Percentiles rank a stretch among this genome's conserved stretches.
phyloP scores from a whole-genome alignment of 2,329 filamentous ascomycete species.

The Coleophoma cylindrospora region DNA sequence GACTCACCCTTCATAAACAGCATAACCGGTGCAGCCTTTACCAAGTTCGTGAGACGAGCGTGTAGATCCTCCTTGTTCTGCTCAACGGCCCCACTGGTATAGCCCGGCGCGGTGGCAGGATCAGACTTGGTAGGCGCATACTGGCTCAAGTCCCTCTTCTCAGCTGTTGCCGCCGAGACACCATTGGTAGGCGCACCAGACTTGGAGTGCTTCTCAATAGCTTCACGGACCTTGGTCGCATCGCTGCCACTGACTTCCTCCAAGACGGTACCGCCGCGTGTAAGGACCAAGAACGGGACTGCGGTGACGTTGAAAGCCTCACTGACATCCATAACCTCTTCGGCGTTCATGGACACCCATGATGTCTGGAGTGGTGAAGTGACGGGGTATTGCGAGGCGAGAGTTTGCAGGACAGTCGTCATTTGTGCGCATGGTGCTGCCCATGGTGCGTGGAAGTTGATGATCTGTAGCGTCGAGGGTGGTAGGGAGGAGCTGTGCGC shows the following conservation, averaged over 20 bases:
- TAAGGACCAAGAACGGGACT: constrained; percentile 85
- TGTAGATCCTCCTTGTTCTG: constrained; percentile 80
- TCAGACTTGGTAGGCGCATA: constrained; percentile 17
- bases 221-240: constrained; percentile 75
- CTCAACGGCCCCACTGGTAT: constrained; percentile 36
- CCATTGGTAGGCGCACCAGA: constrained; percentile 5
- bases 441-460: constrained; percentile 97
- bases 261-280: constrained; percentile 69
- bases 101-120: constrained; percentile 20
- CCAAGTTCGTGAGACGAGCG: constrained; percentile 74
- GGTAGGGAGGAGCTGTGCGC: constrained; percentile 62
- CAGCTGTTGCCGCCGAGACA: constrained; percentile 9
- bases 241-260: constrained; percentile 89
- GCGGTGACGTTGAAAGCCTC: constrained; percentile 92
- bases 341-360: constrained; percentile 90
- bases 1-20: constrained; percentile 87
- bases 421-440: constrained; percentile 94
- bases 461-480: constrained; percentile 67
- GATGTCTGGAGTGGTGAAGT: constrained; percentile 62
- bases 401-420: constrained; percentile 76
- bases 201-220: constrained; percentile 70
- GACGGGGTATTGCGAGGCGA: constrained; percentile 79
- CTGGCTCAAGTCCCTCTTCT: constrained; percentile 30
- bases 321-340: constrained; percentile 87
- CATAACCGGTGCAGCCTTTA: constrained; percentile 96